These are phyloP conservation scores for Schizophyllum amplum DNA, from an alignment of 1,284 basidiomycete species.

Conservation along the genomic window DNA sequence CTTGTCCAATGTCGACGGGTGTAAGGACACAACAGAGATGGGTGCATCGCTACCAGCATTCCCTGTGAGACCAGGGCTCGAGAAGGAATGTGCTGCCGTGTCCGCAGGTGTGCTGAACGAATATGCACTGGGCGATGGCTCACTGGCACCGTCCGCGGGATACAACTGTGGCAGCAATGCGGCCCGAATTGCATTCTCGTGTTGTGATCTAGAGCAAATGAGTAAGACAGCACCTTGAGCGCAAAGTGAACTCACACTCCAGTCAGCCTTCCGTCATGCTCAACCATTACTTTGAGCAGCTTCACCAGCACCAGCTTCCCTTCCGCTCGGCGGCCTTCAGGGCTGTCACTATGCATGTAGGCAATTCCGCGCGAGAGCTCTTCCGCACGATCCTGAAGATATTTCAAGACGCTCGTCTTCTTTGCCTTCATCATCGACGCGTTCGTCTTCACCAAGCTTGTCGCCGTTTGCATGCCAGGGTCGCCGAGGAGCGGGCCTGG, in stretches of 20 bases:
- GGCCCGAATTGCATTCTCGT: slow-evolving; percentile 51
- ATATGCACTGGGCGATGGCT: slow-evolving; percentile 10
- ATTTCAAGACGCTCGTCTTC: slow-evolving; percentile 71
- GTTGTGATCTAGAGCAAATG: slow-evolving; percentile 48
- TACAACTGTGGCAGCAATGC: slow-evolving; percentile 57
- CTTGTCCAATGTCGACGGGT: slow-evolving; percentile 60
- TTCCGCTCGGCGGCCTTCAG: slow-evolving; percentile 57
- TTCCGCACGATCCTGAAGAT: slow-evolving; percentile 65
- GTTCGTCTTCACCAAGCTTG: slow-evolving; percentile 63
- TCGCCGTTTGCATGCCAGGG: slow-evolving; percentile 48
- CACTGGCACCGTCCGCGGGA: slow-evolving; percentile 13
- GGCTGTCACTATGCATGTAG: slow-evolving; percentile 51
- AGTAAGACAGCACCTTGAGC: too few species aligned
- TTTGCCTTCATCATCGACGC: slow-evolving; percentile 67
- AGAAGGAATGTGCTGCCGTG: slow-evolving; percentile 10
- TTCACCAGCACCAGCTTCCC: slow-evolving; percentile 72
- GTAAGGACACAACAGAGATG: slow-evolving; percentile 25
- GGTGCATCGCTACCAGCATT: slow-evolving; percentile 8
- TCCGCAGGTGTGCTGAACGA: slow-evolving; percentile 19
- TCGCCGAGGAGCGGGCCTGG: slow-evolving; percentile 85
- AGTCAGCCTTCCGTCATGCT: slow-evolving; percentile 78
- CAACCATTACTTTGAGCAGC: slow-evolving; percentile 72
- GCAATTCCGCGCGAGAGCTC: slow-evolving; percentile 74
- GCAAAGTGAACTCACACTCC: slow-evolving; percentile 67
- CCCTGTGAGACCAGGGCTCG: slow-evolving; percentile 14